Evolutionary conservation across 2,329 filamentous ascomycete genomes (phyloP).

Genomic region (Pseudogymnoascus sp.): DNA sequence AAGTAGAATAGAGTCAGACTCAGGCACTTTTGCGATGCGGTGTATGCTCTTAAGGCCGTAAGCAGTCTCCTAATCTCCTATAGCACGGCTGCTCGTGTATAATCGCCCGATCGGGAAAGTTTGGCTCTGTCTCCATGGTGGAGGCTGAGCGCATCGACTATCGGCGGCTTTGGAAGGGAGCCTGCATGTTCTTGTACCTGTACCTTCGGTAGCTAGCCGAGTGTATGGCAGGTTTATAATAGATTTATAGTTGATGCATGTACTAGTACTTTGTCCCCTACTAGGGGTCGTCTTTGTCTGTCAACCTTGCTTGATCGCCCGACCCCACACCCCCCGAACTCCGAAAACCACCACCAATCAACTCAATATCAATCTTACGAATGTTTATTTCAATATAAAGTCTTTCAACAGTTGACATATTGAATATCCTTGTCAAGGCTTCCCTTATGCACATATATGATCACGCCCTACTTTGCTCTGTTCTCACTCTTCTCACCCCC

Average conservation of each 20-base stretch:
- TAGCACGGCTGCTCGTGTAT: not conserved
- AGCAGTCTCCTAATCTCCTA: not conserved
- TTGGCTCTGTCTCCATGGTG: not conserved
- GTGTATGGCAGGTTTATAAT: not conserved
- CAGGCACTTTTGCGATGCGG: not conserved
- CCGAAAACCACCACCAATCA: too few relatives aligned
- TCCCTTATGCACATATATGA: too few relatives aligned
- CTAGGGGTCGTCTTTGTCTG: too few relatives aligned
- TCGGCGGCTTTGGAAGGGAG: not conserved
- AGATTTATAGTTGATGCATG: not conserved
- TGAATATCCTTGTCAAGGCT: too few relatives aligned
- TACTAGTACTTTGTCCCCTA: not conserved
- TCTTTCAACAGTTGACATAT: too few relatives aligned
- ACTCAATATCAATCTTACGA: too few relatives aligned
- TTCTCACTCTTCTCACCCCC: too few relatives aligned
- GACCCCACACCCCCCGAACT: too few relatives aligned
- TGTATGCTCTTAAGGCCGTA: not conserved
- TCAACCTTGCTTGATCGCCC: too few relatives aligned
- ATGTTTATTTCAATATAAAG: too few relatives aligned
- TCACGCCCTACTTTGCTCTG: too few relatives aligned
- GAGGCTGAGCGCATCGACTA: not conserved
- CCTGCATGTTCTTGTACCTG: not conserved
- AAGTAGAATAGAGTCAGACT: not conserved
- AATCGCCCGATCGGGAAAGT: not conserved
- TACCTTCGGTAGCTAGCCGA: not conserved